Conservation (phyloP, 1,284 basidiomycete species). For the Sanghuangporus baumii region DNA sequence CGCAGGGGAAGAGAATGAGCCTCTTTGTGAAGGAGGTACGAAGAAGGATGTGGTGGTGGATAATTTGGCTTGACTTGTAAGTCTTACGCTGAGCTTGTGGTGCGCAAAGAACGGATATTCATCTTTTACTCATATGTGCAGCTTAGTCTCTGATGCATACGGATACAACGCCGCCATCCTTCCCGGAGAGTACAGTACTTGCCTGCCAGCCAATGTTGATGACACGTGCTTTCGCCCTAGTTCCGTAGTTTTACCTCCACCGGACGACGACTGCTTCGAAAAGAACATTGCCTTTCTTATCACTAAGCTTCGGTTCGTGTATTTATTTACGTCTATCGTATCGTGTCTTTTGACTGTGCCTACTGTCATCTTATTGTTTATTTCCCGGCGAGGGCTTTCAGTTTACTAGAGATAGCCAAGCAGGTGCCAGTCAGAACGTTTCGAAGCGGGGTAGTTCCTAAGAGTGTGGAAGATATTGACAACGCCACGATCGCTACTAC, state of each 20-base stretch:
- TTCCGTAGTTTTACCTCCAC: constrained; percentile 3
- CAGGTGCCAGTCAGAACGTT: not conserved
- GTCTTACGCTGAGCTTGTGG: not conserved
- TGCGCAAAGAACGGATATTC: not conserved
- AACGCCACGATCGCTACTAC: not conserved
- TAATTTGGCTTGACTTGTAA: constrained; percentile 15
- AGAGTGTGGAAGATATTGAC: not conserved
- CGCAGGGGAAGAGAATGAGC: constrained; percentile 2
- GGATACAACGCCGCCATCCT: constrained; percentile 8
- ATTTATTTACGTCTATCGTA: not conserved
- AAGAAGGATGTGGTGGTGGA: constrained; percentile 11
- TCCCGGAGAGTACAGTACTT: constrained; percentile 4
- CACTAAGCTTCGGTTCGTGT: constrained; percentile 10
- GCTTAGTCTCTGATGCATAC: constrained; percentile 6
- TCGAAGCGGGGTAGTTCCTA: not conserved
- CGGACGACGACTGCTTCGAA: not conserved
- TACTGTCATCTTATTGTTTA: not conserved
- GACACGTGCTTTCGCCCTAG: constrained; percentile 3
- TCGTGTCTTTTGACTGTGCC: not conserved
- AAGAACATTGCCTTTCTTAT: constrained; percentile 4
- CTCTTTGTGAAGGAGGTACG: constrained; percentile 12
- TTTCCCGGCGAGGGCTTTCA: not conserved
- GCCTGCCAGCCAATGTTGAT: constrained; percentile 3
- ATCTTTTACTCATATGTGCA: not conserved
- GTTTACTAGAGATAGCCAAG: not conserved